These are phyloP conservation scores for Hyphopichia fennica DNA, from an alignment of 1,139 yeast genomes.

Conservation along the genomic window DNA sequence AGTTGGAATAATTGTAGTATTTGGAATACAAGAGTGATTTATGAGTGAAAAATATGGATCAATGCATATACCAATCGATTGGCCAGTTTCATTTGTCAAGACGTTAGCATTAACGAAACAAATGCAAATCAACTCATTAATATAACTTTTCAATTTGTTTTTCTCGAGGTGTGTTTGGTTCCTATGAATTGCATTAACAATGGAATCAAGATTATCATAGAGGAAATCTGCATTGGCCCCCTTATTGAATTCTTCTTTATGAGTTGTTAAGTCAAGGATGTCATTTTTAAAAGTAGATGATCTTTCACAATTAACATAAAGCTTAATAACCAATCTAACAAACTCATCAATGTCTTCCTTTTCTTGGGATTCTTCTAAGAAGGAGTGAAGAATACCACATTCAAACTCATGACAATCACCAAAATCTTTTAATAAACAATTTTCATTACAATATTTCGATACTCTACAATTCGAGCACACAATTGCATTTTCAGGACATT, in stretches of 20 bases:
- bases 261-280: slow-evolving; percentile 7
- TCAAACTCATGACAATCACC: slow-evolving; percentile 10
- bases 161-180: not conserved
- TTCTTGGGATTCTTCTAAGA: not conserved
- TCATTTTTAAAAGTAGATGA: slow-evolving; percentile 2
- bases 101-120: slow-evolving; percentile 25
- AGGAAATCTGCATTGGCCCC: not conserved
- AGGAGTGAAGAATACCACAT: slow-evolving; percentile 7
- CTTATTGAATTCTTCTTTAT: not conserved
- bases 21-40: slow-evolving; percentile 32
- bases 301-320: slow-evolving; percentile 5
- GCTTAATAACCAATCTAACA: slow-evolving; percentile 7
- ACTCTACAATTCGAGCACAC: slow-evolving; percentile 10
- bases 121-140: slow-evolving; percentile 11
- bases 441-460: slow-evolving; percentile 11
- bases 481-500: not conserved
- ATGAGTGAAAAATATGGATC: slow-evolving; percentile 36
- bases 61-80: slow-evolving; percentile 29
- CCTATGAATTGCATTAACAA: slow-evolving; percentile 1
- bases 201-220: slow-evolving; percentile 1
- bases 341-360: slow-evolving; percentile 3
- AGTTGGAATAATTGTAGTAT: slow-evolving; percentile 22
- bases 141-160: slow-evolving; percentile 1
- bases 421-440: slow-evolving; percentile 10
- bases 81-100: slow-evolving; percentile 18